Evolutionary conservation across 108 stramenopile species (phyloP).

Genomic region (Pseudonitzschia multiseries): DNA sequence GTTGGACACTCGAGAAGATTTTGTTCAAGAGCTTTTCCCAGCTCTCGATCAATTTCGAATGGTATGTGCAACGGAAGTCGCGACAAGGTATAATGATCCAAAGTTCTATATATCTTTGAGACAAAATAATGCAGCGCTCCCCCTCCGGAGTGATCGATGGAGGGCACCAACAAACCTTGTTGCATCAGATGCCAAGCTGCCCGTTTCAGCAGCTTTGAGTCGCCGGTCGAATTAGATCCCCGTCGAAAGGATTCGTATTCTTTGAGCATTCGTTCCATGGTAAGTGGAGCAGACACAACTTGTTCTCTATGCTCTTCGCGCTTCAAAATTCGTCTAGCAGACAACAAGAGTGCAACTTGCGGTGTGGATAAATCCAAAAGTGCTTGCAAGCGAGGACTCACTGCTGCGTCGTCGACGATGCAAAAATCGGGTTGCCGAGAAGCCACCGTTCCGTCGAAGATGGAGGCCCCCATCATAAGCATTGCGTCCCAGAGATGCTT

Average conservation of each 20-base stretch:
- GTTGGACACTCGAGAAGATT: conserved; percentile 70
- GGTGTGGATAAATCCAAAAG: conserved; percentile 72
- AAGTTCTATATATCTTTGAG: conserved; percentile 27
- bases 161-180: conserved; percentile 60
- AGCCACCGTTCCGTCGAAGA: conserved; percentile 25
- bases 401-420: conserved; percentile 17
- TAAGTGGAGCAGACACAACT: conserved; percentile 51
- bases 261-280: conserved; percentile 73
- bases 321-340: conserved; percentile 66
- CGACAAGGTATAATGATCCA: conserved; percentile 38
- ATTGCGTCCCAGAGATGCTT: conserved; percentile 61
- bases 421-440: conserved; percentile 16
- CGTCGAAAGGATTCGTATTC: conserved; percentile 59
- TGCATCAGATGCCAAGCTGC: conserved; percentile 56
- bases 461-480: conserved; percentile 57
- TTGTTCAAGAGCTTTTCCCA: conserved; percentile 51
- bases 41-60: conserved; percentile 64
- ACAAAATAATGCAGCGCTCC: conserved; percentile 69
- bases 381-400: conserved; percentile 61
- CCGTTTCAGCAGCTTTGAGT: neutral
- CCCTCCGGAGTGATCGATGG: conserved; percentile 64
- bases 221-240: conserved; percentile 9
- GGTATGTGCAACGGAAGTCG: conserved; percentile 72
- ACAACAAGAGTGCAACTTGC: conserved; percentile 69
- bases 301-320: conserved; percentile 50